Evolutionary conservation across 306 rosid genomes (phyloP).

Genomic region (Trifolium fragiferum): DNA sequence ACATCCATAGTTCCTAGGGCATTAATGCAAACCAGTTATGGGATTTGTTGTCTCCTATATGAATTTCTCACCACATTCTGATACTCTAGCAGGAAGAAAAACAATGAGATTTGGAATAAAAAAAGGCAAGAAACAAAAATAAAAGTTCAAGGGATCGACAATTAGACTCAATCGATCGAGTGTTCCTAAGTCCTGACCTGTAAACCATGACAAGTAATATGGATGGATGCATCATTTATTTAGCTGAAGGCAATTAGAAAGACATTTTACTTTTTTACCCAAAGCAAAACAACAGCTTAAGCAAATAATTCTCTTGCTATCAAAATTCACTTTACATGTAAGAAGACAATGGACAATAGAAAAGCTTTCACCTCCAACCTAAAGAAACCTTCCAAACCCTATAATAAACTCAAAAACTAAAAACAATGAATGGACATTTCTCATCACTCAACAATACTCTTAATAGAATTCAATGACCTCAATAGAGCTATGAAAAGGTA

Average conservation of each 20-base stretch:
- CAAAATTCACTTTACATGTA: constrained; percentile 99
- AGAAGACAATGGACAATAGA: constrained; percentile 51
- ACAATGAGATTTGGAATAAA: neutral
- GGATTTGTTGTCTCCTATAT: too few relatives aligned
- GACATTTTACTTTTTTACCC: constrained; percentile 44
- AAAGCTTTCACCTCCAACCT: constrained; percentile 74
- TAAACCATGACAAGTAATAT: constrained; percentile 36
- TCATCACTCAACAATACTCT: constrained; percentile 72
- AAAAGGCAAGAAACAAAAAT: constrained; percentile 8
- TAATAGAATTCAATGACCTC: constrained; percentile 53
- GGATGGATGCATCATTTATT: constrained; percentile 31
- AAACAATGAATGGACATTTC: constrained; percentile 70
- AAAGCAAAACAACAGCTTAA: constrained; percentile 63
- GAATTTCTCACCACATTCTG: too few relatives aligned
- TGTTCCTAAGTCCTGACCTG: neutral
- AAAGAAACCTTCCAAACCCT: constrained; percentile 73
- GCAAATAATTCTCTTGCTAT: constrained; percentile 76
- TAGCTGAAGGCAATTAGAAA: constrained; percentile 45
- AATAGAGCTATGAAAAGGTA: constrained; percentile 51
- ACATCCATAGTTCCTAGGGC: neutral
- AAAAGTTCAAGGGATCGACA: neutral
- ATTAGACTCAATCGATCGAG: constrained; percentile 18
- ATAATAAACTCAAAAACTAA: constrained; percentile 56
- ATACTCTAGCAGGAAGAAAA: constrained; percentile 4
- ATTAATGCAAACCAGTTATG: too few relatives aligned